A percentile compares a stretch with the other conserved stretches of the same genome.
Evolutionary conservation across 257 asterid species (phyloP).

Genomic region (Buddleja alternifolia): DNA sequence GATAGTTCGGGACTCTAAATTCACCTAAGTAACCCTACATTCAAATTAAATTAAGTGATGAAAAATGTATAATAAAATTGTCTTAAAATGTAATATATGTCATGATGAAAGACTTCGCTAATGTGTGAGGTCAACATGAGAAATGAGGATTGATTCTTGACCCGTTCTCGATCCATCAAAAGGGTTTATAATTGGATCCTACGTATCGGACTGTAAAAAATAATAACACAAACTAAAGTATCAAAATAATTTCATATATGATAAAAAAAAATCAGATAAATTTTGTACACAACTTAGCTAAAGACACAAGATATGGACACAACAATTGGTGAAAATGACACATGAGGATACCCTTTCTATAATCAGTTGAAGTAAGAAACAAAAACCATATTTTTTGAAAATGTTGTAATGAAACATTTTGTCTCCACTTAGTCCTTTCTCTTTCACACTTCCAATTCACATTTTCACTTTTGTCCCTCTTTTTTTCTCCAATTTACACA

Average conservation of each 20-base stretch:
- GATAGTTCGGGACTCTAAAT: too few relatives aligned
- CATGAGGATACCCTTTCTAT: slow-evolving; percentile 31
- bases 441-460: slow-evolving; percentile 11
- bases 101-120: neutral
- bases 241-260: slow-evolving; percentile 1
- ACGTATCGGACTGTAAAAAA: too few relatives aligned
- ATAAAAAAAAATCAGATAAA: slow-evolving; percentile 8
- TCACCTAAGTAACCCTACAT: too few relatives aligned
- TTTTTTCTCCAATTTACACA: slow-evolving; percentile 18
- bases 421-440: slow-evolving; percentile 23
- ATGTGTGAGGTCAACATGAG: slow-evolving; percentile 27
- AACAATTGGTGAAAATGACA: slow-evolving; percentile 42
- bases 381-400: slow-evolving; percentile 33
- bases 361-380: slow-evolving; percentile 30
- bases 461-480: slow-evolving; percentile 8
- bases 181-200: too few relatives aligned
- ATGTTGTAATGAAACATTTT: slow-evolving; percentile 24
- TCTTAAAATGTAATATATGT: neutral
- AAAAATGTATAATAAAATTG: neutral
- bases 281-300: slow-evolving; percentile 17
- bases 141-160: neutral
- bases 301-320: slow-evolving; percentile 22
- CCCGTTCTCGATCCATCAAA: too few relatives aligned
- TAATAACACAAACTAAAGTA: neutral
- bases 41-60: too few relatives aligned